phyloP scores from a whole-genome alignment of 495 filamentous ascomycete species.

The Talaromyces adpressus region DNA sequence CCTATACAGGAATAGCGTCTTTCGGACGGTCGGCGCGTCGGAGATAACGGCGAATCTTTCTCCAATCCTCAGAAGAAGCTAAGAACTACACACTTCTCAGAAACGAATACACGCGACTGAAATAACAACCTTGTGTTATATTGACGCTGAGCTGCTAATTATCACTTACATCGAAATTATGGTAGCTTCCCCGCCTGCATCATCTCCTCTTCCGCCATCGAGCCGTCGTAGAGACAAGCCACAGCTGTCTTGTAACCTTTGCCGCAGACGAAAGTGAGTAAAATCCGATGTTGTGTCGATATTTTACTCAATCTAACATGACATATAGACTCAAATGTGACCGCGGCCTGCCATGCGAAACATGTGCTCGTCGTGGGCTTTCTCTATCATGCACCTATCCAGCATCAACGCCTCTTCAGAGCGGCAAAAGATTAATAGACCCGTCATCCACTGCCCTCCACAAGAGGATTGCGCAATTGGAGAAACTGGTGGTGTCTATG shows the following conservation, averaged over 20 bases:
- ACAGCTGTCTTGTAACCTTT: conserved; percentile 12
- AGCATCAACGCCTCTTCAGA: not conserved
- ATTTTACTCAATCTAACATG: too few relatives aligned
- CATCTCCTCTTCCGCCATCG: not conserved
- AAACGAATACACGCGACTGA: not conserved
- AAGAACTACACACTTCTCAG: not conserved
- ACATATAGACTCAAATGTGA: conserved; percentile 13
- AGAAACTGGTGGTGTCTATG: conserved; percentile 2
- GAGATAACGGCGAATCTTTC: not conserved
- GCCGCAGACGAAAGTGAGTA: conserved; percentile 13
- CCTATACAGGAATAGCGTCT: not conserved
- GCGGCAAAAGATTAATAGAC: not conserved
- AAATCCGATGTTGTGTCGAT: too few relatives aligned
- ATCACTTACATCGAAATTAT: not conserved
- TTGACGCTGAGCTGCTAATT: not conserved
- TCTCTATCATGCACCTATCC: conserved; percentile 13
- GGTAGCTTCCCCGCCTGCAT: not conserved
- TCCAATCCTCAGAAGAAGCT: not conserved
- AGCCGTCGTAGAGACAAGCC: conserved; percentile 13
- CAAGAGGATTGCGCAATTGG: not conserved
- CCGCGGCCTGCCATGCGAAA: conserved; percentile 14
- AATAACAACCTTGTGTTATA: not conserved
- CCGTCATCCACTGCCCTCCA: not conserved
- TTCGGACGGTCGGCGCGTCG: not conserved
- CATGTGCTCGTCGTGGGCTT: conserved; percentile 12